Percentiles rank a stretch among this genome's conserved stretches.
phyloP scores from a whole-genome alignment of 495 filamentous ascomycete species.

The Bombardia bombarda region DNA sequence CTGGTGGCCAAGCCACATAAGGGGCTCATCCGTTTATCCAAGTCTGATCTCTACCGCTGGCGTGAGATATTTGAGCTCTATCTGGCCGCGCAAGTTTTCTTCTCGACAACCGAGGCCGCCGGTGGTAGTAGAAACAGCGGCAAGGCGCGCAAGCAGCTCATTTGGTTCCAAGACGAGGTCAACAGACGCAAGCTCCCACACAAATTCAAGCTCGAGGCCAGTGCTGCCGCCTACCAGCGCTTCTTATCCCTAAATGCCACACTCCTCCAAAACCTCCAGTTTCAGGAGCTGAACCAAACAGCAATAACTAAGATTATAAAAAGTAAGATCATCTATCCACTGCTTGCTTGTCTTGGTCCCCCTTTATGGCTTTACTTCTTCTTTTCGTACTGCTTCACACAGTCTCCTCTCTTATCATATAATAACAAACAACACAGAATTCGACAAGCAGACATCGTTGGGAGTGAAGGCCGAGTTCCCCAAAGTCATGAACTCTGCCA shows the following conservation, averaged over 20 bases:
- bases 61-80: constrained; percentile 67
- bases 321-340: constrained; percentile 51
- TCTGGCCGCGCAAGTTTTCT: constrained; percentile 62
- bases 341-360: too few species aligned
- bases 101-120: constrained; percentile 54
- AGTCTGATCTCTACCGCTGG: constrained; percentile 63
- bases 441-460: constrained; percentile 68
- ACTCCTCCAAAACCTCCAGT: constrained; percentile 57
- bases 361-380: too few species aligned
- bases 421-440: constrained; percentile 46
- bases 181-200: constrained; percentile 39
- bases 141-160: constrained; percentile 45
- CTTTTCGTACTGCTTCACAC: too few species aligned
- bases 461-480: constrained; percentile 49
- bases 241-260: constrained; percentile 60
- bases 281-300: constrained; percentile 63
- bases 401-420: not conserved
- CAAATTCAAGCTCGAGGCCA: constrained; percentile 51
- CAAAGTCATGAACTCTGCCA: constrained; percentile 36
- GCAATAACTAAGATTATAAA: constrained; percentile 72
- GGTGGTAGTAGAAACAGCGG: constrained; percentile 48
- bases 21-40: constrained; percentile 33
- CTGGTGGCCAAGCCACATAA: constrained; percentile 46
- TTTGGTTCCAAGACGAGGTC: constrained; percentile 53
- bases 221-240: constrained; percentile 44